phyloP scores from a whole-genome alignment of 805 yeast species.

The Ogataea glucozyma region DNA sequence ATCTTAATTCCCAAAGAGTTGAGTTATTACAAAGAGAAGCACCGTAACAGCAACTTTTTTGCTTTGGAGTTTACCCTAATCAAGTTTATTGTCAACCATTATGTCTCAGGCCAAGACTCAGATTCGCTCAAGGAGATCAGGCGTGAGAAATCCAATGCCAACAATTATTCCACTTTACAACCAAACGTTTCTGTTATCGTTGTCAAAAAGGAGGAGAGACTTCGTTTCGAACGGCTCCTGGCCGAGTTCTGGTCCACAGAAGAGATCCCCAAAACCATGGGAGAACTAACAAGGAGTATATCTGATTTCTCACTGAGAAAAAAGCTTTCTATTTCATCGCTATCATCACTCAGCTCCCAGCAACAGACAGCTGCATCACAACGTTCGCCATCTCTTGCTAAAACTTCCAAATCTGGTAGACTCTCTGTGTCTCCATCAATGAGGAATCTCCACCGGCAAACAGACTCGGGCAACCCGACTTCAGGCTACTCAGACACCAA shows the following conservation, averaged over 20 bases:
- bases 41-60: slow-evolving; percentile 30
- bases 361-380: slow-evolving; percentile 8
- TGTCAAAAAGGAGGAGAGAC: slow-evolving; percentile 24
- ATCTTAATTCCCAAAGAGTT: slow-evolving; percentile 19
- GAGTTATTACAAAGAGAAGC: slow-evolving; percentile 11
- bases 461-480: slow-evolving; percentile 1
- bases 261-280: slow-evolving; percentile 24
- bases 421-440: slow-evolving; percentile 18
- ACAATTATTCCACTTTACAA: background rate
- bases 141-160: slow-evolving; percentile 8
- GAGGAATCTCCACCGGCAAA: slow-evolving; percentile 11
- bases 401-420: slow-evolving; percentile 7
- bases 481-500: slow-evolving; percentile 3
- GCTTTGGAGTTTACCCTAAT: slow-evolving; percentile 22
- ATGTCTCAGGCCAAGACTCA: slow-evolving; percentile 9
- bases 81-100: slow-evolving; percentile 22
- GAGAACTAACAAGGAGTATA: slow-evolving; percentile 19
- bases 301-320: slow-evolving; percentile 22
- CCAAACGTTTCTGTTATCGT: slow-evolving; percentile 2
- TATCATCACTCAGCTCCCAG: slow-evolving; percentile 16
- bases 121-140: slow-evolving; percentile 12
- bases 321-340: slow-evolving; percentile 21
- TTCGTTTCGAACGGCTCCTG: slow-evolving; percentile 31
- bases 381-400: slow-evolving; percentile 12
- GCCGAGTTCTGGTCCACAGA: slow-evolving; percentile 37